These are phyloP conservation scores for Hypoxylon sp. DNA, from an alignment of 2,329 filamentous ascomycete genomes.

Conservation along the genomic window DNA sequence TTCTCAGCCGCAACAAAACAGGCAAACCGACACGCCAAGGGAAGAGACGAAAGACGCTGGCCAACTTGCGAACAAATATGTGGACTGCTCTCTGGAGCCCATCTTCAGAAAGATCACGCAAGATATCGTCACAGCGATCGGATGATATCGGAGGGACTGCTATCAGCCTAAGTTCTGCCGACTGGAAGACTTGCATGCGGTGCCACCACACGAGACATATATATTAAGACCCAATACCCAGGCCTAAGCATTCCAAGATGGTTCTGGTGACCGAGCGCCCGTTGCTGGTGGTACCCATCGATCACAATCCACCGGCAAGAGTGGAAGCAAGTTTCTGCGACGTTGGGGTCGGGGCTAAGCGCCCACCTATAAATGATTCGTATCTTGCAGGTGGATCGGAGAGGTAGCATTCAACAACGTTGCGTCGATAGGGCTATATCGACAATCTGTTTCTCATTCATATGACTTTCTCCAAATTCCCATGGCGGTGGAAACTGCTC, in stretches of 20 bases:
- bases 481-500: constrained; percentile 33
- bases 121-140: constrained; percentile 58
- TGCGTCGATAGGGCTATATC: constrained; percentile 32
- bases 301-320: constrained; percentile 16
- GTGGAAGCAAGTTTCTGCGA: constrained; percentile 36
- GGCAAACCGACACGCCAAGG: constrained; percentile 42
- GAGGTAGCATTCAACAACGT: constrained; percentile 27
- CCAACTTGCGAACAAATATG: constrained; percentile 77
- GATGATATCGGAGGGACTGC: constrained; percentile 43
- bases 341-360: constrained; percentile 15
- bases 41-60: constrained; percentile 54
- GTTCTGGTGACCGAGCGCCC: constrained; percentile 18
- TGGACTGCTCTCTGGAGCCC: constrained; percentile 74
- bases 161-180: constrained; percentile 46
- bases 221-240: constrained; percentile 34
- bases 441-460: constrained; percentile 14
- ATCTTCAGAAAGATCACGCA: constrained; percentile 75
- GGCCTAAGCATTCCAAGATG: constrained; percentile 8
- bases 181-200: constrained; percentile 34
- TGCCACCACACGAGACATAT: constrained; percentile 32
- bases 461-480: constrained; percentile 38
- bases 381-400: constrained; percentile 28
- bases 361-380: constrained; percentile 27
- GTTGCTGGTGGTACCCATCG: constrained; percentile 16
- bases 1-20: constrained; percentile 52